These are phyloP conservation scores for Polyporus tsugae DNA, from an alignment of 1,284 basidiomycete genomes.

Conservation along the genomic window DNA sequence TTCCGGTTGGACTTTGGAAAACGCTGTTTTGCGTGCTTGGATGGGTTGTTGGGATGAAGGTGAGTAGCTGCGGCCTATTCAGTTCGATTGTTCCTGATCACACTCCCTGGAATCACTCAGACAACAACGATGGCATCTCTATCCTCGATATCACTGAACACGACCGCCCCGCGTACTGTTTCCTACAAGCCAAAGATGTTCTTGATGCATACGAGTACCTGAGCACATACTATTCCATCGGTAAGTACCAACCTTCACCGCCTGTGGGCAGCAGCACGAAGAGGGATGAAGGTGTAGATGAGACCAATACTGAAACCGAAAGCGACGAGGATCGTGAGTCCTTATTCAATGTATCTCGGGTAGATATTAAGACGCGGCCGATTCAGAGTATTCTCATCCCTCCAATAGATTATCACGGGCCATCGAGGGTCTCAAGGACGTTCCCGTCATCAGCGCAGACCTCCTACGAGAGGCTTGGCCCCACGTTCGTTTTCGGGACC, in stretches of 20 bases:
- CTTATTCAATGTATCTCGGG: background rate
- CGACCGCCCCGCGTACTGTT: conserved; percentile 45
- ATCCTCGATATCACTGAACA: conserved; percentile 52
- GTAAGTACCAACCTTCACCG: background rate
- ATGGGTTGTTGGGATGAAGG: conserved; percentile 43
- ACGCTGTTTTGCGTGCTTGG: conserved; percentile 27
- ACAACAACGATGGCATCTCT: conserved; percentile 51
- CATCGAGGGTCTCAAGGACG: background rate
- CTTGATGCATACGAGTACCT: conserved; percentile 43
- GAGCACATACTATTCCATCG: conserved; percentile 37
- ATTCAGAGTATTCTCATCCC: background rate
- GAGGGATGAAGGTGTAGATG: background rate
- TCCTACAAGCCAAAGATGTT: conserved; percentile 36
- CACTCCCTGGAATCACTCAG: conserved; percentile 32
- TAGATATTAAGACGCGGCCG: background rate
- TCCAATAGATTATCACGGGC: background rate
- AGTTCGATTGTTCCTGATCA: background rate
- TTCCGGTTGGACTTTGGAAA: conserved; percentile 15
- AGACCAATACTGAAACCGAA: background rate
- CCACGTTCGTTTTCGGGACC: background rate
- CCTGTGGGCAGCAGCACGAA: background rate
- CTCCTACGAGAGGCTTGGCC: conserved; percentile 2
- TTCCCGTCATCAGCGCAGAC: background rate
- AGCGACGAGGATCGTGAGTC: background rate
- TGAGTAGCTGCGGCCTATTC: conserved; percentile 24